Evolutionary conservation across 169 alveolate genomes (phyloP).

Genomic region (Plasmodium coatneyi): DNA sequence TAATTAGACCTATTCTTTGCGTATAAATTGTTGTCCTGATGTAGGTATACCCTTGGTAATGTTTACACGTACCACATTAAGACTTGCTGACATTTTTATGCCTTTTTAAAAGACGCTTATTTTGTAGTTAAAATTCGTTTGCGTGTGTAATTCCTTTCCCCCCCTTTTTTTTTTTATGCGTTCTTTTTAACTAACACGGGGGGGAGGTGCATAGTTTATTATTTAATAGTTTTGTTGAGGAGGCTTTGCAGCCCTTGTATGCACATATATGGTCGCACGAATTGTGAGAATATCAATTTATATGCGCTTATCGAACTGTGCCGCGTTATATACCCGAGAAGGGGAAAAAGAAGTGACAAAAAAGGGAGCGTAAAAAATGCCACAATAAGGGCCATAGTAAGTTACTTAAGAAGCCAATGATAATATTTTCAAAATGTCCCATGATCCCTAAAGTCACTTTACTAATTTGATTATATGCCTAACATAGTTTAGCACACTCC

Average conservation of each 20-base stretch:
- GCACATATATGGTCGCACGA: not conserved
- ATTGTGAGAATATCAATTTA: not conserved
- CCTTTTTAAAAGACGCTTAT: not conserved
- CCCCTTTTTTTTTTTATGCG: not conserved
- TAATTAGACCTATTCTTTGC: not conserved
- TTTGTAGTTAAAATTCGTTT: not conserved
- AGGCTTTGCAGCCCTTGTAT: not conserved
- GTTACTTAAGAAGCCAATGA: not conserved
- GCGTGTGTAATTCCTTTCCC: not conserved
- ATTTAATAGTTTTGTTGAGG: not conserved
- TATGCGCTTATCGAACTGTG: not conserved
- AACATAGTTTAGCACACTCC: not conserved
- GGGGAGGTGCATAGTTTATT: not conserved
- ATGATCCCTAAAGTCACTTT: not conserved
- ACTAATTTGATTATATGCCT: not conserved
- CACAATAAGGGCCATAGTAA: not conserved
- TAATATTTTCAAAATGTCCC: not conserved
- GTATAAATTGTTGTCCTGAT: not conserved
- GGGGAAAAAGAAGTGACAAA: not conserved
- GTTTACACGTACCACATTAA: not conserved
- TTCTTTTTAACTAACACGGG: not conserved
- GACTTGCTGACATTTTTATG: not conserved
- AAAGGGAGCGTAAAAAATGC: not conserved
- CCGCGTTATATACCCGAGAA: not conserved
- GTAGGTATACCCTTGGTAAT: not conserved